Evolutionary conservation across 352 stramenopile species (phyloP), one percentile per base, ranked within the genome.

Genomic region (Thraustotheca clavata): DNA sequence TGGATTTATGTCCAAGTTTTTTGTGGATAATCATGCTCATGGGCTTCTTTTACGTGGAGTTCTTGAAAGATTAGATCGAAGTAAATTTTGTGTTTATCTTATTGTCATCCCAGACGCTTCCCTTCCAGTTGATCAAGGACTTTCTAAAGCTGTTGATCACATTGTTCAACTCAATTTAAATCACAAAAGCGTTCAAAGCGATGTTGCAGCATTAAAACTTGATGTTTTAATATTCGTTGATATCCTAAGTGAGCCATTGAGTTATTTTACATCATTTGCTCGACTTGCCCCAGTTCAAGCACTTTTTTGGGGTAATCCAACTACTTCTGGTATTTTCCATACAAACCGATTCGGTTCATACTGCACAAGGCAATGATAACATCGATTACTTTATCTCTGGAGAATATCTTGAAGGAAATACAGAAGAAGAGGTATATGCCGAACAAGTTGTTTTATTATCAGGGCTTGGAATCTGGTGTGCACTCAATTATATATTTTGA

Each of bases 381-480:
- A 74, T 90, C 20, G 80, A 91, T 67, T 91, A 81, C 52, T 91
- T 90, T 55, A 39, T 91, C 6, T 86, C 75, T 14, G 72, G 69
- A 8, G 79, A 88, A 24, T 43, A 67, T n/a, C 72, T 87, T 62
- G 80, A 89, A 60, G 41, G 32, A 5, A 29, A 31, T 22, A 38
- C 46, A 12, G 68, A 49, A 49, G 52, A 76, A 59, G 26, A 49
- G 68, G 38, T 41, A 70, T 39, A 87, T 40, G 73, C 60, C 14
- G 76, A 83, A 57, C 76, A 84, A 54, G 69, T 89, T 9, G 73
- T 90, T 0, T 63, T 86, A 11, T 69, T 91, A 14, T 70, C 71
- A 22, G 81, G 79, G 3, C 68, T 77, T 59, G 78, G 73, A 26
- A 87, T 87, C 38, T 84, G 74, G 71, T 87, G 79, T 2, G 14